Evolutionary conservation across 2,329 filamentous ascomycete genomes (phyloP), one percentile per base, ranked within the genome.

Genomic region (Pleurostoma richardsiae): DNA sequence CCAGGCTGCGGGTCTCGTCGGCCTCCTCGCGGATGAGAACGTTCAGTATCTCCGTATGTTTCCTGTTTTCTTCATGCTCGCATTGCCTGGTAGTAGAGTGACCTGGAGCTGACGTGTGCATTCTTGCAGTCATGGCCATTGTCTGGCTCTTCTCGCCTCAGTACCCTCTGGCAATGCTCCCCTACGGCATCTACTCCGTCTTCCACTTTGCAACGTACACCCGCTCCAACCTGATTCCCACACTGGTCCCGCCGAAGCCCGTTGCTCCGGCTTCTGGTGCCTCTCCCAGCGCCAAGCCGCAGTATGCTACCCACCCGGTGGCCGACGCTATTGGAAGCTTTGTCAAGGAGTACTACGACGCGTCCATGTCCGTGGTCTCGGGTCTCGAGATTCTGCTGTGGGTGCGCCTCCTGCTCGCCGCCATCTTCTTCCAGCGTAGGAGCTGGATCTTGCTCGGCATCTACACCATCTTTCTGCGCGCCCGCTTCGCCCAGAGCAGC

Each of bases 151-250:
- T 92, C 70, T 84, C 86, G 51, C 87, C 88, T 58, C 91, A 96
- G 73, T 86, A 95, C 60, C 85, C 90, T 36, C 79, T 96, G 58
- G 94, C 94, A 47, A 81, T 99, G 60, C 82, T 96, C 47, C 94
- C 94, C 29, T 99, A 96, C 74, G 85, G 84, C 58, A 89, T 99
- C 69, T 99, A 97, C 81, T 97, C 92, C 49, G 71, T 97, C 69
- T 99, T 99, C 84, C 94, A 99, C 73, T 90, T 97, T 57, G 89
- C 91, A 52, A 97, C 94, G 55, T 99, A 99, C 73, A 88, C 88
- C 55, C 90, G 94, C 67, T 87, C 88, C 66, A 95, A 95, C 74
- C 72, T 99, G 55, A 87, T 99, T 59, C 94, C 94, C 51, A 90
- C 88, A 53, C 64, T 99, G 59, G 78, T 86, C 60, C 88, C 90